Base-by-base conservation (phyloP, 2,329 filamentous ascomycete genomes). In the Byssoonygena ceratinophila region DNA sequence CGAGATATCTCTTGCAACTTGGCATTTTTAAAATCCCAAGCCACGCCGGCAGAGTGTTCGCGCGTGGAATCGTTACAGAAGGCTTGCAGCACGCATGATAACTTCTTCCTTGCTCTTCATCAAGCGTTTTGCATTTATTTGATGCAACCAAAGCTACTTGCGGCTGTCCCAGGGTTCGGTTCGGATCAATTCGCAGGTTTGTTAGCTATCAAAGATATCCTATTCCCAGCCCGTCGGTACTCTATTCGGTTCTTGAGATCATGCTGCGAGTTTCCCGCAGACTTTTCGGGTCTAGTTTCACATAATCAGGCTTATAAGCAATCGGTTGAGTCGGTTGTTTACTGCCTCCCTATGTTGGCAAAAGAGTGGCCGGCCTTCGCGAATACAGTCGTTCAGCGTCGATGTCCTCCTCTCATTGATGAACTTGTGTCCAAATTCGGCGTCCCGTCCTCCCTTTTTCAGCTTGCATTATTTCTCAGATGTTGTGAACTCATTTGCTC, bases 51-150 rank as follows among this genome's bases (percentile, higher is more conserved):
- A 12, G 47, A 47, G 27, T 4, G 18, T 27, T n/a, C 11, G 31
- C 41, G 36, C 29, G 44, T 55, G 27, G 16, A 32, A n/a, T 71
- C 85, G 6, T 67, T 89, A 11, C 61, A 58, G 23, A 69, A 78
- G 22, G 84, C 84, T 1, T 83, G 80, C 57, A 40, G 56, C 1
- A 59, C 63, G 0, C 64, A 74, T 3, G 85, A 90, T 63, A 56
- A 71, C 44, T 79, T 85, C 61, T 89, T 83, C 61, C 59, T 88
- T 46, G 71, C 76, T 4, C 63, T 85, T 11, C 83, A 86, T 61
- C 83, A 86, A 61, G 54, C 84, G 1, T 82, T 80, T 63, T 85
- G 81, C 61, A 61, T 76, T 18, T 79, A 77, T 74, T 74, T 73
- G 2, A 53, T 67, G 2, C 63, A 70, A 0, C 49, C 58, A 1